Evolutionary conservation across 768 basidiomycete genomes (phyloP).

Genomic region (Chalciporus piperatus): DNA sequence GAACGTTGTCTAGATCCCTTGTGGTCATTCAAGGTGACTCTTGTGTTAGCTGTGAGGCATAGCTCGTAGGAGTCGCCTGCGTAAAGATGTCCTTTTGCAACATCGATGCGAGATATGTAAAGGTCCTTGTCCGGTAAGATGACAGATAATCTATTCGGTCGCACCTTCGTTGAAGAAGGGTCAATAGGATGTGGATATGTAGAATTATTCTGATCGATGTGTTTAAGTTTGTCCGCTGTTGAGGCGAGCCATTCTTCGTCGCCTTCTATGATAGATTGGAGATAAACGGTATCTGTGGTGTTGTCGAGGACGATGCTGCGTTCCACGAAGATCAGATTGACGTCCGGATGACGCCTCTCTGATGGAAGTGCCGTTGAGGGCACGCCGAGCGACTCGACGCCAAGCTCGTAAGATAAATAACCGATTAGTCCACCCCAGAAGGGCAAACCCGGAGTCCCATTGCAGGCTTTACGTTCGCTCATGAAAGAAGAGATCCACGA

Average conservation of each 20-base stretch:
- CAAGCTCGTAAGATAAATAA: constrained; percentile 77
- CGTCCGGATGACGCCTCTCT: constrained; percentile 57
- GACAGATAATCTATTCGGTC: constrained; percentile 31
- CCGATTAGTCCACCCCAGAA: constrained; percentile 87
- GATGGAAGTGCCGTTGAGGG: constrained; percentile 30
- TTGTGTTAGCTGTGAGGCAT: constrained; percentile 78
- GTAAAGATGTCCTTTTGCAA: constrained; percentile 70
- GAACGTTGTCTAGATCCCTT: constrained; percentile 14
- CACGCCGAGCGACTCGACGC: constrained; percentile 53
- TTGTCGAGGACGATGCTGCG: constrained; percentile 72
- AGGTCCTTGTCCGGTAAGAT: constrained; percentile 52
- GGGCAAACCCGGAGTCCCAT: constrained; percentile 54
- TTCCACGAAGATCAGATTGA: constrained; percentile 75
- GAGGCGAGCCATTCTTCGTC: constrained; percentile 62
- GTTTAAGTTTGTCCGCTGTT: constrained; percentile 29
- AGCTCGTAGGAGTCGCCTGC: constrained; percentile 92
- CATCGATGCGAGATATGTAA: constrained; percentile 68
- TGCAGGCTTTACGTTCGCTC: constrained; percentile 44
- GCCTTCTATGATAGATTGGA: constrained; percentile 61
- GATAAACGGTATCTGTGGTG: constrained; percentile 44
- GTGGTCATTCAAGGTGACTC: constrained; percentile 44
- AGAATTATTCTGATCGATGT: constrained; percentile 10
- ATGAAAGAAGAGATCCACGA: constrained; percentile 73
- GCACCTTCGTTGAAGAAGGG: constrained; percentile 27
- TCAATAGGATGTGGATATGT: constrained; percentile 10